These are phyloP conservation scores for Xylaria sp. DNA, from an alignment of 2,329 filamentous ascomycete species.

Conservation along the genomic window DNA sequence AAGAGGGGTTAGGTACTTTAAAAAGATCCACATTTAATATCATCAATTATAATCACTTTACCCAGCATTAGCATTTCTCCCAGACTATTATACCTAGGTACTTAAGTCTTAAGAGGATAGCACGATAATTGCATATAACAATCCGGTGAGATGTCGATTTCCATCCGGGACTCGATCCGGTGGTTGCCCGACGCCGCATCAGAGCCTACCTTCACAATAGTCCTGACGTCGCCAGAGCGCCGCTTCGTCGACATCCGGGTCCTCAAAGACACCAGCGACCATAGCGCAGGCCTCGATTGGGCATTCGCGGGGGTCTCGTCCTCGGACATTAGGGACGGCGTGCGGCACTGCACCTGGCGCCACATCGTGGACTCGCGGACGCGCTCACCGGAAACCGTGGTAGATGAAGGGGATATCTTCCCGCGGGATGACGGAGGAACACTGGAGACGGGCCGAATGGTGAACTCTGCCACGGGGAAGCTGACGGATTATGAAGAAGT, in stretches of 20 bases:
- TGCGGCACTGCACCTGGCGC: conserved; percentile 58
- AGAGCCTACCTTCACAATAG: conserved; percentile 72
- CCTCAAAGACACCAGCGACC: conserved; percentile 41
- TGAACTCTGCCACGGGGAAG: conserved; percentile 63
- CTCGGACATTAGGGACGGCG: conserved; percentile 47
- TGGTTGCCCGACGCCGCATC: conserved; percentile 62
- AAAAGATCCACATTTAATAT: not conserved
- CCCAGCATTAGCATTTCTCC: not conserved
- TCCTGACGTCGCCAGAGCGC: conserved; percentile 67
- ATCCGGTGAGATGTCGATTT: conserved; percentile 60
- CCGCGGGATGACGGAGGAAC: conserved; percentile 46
- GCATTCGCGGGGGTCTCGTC: conserved; percentile 68
- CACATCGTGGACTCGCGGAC: conserved; percentile 70
- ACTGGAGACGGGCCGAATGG: conserved; percentile 69
- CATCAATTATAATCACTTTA: not conserved
- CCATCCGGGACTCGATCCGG: conserved; percentile 66
- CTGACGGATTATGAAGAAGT: conserved; percentile 72
- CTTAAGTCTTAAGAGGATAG: not conserved
- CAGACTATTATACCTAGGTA: too few relatives aligned
- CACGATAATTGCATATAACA: too few relatives aligned
- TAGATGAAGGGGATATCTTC: conserved; percentile 68
- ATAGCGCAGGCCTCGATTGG: conserved; percentile 65
- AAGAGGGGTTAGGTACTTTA: too few relatives aligned
- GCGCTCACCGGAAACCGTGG: conserved; percentile 47
- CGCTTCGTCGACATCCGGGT: conserved; percentile 72